Evolutionary conservation across 2,329 filamentous ascomycete species (phyloP).

Genomic region (Phaeosphaeria sp.): DNA sequence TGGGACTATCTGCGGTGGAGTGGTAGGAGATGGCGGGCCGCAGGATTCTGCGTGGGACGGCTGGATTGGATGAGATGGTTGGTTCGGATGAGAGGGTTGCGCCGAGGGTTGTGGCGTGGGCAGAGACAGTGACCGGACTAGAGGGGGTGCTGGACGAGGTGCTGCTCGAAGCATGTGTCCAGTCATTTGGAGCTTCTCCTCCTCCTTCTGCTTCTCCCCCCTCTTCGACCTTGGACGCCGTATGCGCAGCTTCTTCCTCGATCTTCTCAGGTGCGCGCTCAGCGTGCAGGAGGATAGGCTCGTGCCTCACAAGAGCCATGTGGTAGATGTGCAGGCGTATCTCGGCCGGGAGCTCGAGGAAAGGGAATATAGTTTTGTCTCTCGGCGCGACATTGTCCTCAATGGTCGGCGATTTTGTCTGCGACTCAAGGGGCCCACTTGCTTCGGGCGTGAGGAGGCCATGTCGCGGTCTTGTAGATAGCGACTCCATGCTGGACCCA

Average conservation of each 20-base stretch:
- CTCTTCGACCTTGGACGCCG: too few species aligned
- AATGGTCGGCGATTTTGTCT: constrained; percentile 3
- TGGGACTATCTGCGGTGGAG: too few species aligned
- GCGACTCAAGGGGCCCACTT: constrained; percentile 23
- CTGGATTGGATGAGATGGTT: neutral
- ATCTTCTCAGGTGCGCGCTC: constrained; percentile 16
- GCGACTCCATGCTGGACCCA: neutral
- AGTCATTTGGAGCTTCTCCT: neutral
- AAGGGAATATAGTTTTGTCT: constrained; percentile 35
- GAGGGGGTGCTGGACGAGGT: neutral
- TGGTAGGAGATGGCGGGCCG: neutral
- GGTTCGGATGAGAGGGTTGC: neutral
- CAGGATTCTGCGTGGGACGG: neutral
- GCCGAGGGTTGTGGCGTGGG: neutral
- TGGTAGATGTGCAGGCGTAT: constrained; percentile 55
- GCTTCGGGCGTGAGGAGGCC: constrained; percentile 29
- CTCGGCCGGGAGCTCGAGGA: constrained; percentile 55
- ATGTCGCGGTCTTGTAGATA: neutral
- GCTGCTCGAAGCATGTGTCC: neutral
- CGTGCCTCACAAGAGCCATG: constrained; percentile 39
- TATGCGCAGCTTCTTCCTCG: constrained; percentile 5
- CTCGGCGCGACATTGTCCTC: neutral
- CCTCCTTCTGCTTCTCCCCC: neutral
- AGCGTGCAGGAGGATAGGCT: constrained; percentile 39
- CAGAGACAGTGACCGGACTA: neutral